A percentile compares a stretch with the other conserved stretches of the same genome.
Evolutionary conservation across 2,329 filamentous ascomycete species (phyloP).

Genomic region (Cytospora mali): DNA sequence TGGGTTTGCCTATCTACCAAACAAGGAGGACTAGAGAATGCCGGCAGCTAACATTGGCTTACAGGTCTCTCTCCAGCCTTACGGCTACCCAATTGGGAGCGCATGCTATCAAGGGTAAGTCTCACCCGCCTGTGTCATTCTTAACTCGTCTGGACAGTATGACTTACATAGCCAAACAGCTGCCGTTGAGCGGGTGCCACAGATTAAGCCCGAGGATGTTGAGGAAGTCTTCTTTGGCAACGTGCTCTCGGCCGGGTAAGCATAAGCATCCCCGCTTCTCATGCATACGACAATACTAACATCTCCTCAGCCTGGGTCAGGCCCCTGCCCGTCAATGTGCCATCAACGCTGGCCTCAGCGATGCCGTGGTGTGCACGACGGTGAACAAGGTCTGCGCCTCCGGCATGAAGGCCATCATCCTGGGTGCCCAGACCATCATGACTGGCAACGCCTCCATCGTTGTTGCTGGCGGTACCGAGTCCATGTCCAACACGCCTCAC

Average conservation of each 20-base stretch:
- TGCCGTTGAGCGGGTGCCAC: conserved; percentile 82
- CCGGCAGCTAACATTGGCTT: conserved; percentile 26
- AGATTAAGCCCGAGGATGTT: conserved; percentile 85
- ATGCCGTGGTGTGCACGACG: conserved; percentile 82
- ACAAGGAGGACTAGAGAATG: conserved; percentile 10
- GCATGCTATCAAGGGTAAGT: conserved; percentile 85
- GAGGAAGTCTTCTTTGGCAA: conserved; percentile 99
- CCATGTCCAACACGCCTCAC: conserved; percentile 97
- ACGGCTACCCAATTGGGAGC: conserved; percentile 85
- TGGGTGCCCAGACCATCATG: conserved; percentile 96
- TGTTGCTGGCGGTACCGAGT: conserved; percentile 93
- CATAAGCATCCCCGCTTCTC: conserved; percentile 23
- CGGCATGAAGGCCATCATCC: conserved; percentile 88
- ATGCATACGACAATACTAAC: conserved; percentile 29
- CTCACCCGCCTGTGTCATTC: not conserved
- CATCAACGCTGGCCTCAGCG: conserved; percentile 80
- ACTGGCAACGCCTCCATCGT: conserved; percentile 92
- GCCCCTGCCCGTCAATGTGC: conserved; percentile 95
- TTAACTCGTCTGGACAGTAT: conserved; percentile 10
- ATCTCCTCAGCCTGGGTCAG: conserved; percentile 74
- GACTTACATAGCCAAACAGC: conserved; percentile 43
- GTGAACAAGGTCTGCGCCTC: conserved; percentile 99
- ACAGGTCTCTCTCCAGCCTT: conserved; percentile 83
- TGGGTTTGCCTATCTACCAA: conserved; percentile 46
- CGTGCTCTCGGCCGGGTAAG: conserved; percentile 92